Base-by-base conservation (phyloP, 2,329 filamentous ascomycete species). In the Verticillium isaacii region DNA sequence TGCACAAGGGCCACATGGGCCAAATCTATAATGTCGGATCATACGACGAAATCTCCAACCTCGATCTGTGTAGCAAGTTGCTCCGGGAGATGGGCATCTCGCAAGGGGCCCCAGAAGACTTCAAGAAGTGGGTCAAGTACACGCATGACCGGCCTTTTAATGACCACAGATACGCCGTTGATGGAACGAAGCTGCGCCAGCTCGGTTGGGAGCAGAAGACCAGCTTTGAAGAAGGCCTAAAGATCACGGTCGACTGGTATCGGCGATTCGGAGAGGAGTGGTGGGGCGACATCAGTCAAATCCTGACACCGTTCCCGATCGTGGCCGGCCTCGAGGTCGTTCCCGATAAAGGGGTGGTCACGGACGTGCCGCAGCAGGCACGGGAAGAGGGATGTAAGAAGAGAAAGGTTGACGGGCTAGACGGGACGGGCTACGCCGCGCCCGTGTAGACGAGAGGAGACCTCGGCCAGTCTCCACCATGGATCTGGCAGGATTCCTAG, bases 1-100 rank as follows among this genome's bases (percentile, higher is more conserved):
- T 95, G 29, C 91, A 95, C 80, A 88, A 86, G 68, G 91, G 91
- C 23, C 77, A 82, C 58, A 79, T 90, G 37, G 90, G 90, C 1
- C 88, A 93, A 69, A 85, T 91, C 63, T 95, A 95, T 80, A 95
- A 95, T 66, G 89, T 95, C 11, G 89, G 89, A 55, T 93, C 91
- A 0, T 83, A 84, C 63, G 89, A 93, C 71, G 90, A 93, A 72
- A 84, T 93, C 56, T 90, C 89, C 66, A 93, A 93, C 71, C 77
- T 90, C 19, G 81, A 87, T 2, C 80, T 94, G 6, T 90, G 90
- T 74, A 75, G 78, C 63, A 85, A 82, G 72, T 79, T 94, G 19
- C 80, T 93, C 32, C 78, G 80, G 36, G 80, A 87, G 61, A 86
- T 92, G 71, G 80, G 80, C 23, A 81, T 90, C 62, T 74, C 78